These are phyloP conservation scores for Candida caryicola DNA, from an alignment of 805 yeast genomes.

Conservation along the genomic window DNA sequence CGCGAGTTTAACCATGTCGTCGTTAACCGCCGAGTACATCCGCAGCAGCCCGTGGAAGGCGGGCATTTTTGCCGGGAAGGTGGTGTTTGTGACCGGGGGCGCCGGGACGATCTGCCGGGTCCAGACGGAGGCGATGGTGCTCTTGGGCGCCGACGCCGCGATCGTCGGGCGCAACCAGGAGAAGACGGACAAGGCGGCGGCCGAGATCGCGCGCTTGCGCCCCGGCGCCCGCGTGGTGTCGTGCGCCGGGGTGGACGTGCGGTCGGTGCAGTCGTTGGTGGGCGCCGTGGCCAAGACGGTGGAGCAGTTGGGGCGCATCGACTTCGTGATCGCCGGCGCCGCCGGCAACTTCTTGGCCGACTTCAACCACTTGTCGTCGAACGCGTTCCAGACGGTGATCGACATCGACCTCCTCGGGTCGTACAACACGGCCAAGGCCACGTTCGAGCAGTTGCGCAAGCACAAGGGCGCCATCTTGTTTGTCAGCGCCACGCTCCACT, in stretches of 20 bases:
- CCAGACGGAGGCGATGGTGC: constrained; percentile 27
- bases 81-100: constrained; percentile 31
- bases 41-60: constrained; percentile 22
- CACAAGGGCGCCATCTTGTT: constrained; percentile 37
- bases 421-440: constrained; percentile 41
- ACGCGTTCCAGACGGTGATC: constrained; percentile 40
- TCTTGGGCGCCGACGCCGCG: constrained; percentile 29
- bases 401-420: constrained; percentile 41
- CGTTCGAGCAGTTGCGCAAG: constrained; percentile 35
- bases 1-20: not conserved
- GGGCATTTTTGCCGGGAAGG: constrained; percentile 27
- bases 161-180: constrained; percentile 25
- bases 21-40: constrained; percentile 18
- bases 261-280: constrained; percentile 22
- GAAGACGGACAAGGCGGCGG: constrained; percentile 24
- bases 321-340: constrained; percentile 44
- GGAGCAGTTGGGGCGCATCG: constrained; percentile 38
- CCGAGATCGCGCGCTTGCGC: constrained; percentile 20
- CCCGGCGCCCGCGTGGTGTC: constrained; percentile 24
- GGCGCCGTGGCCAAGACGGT: constrained; percentile 23
- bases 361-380: constrained; percentile 42
- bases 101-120: constrained; percentile 30
- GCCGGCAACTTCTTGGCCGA: constrained; percentile 43
- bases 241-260: constrained; percentile 22
- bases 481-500: constrained; percentile 43